Base-by-base conservation (phyloP, 495 filamentous ascomycete genomes). In the Antarctomyces pellizariae region DNA sequence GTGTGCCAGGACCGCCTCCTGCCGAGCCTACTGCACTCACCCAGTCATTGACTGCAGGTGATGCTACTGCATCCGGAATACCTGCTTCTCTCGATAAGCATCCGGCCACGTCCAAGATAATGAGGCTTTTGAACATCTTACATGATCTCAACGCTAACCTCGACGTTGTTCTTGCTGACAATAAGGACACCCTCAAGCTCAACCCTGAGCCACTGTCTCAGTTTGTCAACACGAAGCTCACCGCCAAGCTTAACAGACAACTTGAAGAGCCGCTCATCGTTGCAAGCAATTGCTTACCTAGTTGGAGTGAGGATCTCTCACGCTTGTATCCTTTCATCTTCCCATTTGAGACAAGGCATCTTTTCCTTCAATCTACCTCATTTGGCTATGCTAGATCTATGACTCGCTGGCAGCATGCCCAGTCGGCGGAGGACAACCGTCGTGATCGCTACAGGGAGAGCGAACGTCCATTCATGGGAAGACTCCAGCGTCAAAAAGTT, bases 141-240 rank as follows among this genome's bases (percentile, higher is more conserved):
- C 86, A 99, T 37, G 76, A 82, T 30, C 60, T 99, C 38, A 99
- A 95, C 42, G 67, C 77, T 9, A 93, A 92, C 24, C 66, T 99
- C 12, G 86, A 92, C 34, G 89, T 95, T 43, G 79, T 95, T n/a
- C 47, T 95, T 22, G 71, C 75, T n/a, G 82, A 89, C 25, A 75
- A 78, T 38, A 72, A 74, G 39, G 71, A 73, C 24, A 50, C 57
- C 2, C 45, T 71, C 21, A 67, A 61, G 27, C 52, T 91, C 24
- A 78, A 71, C 21, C 52, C 59, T 10, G 86, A 95, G 48, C 76
- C 84, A 4, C 44, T 92, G 21, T 71, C 84, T 7, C 89, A 95
- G 38, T 95, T 99, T 41, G 86, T 99, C 48, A 99, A 99, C 40
- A 92, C 84, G 0, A 99, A 99, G 49, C 63, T 99, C 25, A 99